Evolutionary conservation across 2,329 filamentous ascomycete species (phyloP).

Genomic region (Hymenoscyphus linearis): DNA sequence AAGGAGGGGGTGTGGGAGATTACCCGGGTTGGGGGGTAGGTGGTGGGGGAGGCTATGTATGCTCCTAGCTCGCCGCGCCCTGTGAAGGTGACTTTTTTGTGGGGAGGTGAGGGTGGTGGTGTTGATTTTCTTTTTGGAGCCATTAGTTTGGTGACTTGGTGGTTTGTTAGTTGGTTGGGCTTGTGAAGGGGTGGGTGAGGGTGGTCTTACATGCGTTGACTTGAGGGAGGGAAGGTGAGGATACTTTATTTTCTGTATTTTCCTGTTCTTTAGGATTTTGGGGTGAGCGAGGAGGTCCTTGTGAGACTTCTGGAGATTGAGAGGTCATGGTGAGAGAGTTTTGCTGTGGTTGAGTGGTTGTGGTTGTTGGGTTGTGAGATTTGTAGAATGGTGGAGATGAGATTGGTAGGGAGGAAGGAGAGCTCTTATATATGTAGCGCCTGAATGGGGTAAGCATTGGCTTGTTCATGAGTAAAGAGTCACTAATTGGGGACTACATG

Average conservation of each 20-base stretch:
- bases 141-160: constrained; percentile 49
- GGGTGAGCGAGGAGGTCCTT: constrained; percentile 33
- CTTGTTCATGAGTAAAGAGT: too few species aligned
- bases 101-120: constrained; percentile 8
- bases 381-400: too few species aligned
- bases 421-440: too few species aligned
- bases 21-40: constrained; percentile 53
- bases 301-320: constrained; percentile 29
- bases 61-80: constrained; percentile 57
- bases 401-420: too few species aligned
- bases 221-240: constrained; percentile 22
- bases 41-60: constrained; percentile 60
- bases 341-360: too few species aligned
- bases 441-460: too few species aligned
- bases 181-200: background rate
- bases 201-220: constrained; percentile 41
- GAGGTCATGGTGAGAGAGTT: background rate
- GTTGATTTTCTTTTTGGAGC: constrained; percentile 21
- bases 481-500: too few species aligned
- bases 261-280: constrained; percentile 37
- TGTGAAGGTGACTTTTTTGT: constrained; percentile 30
- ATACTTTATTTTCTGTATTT: constrained; percentile 26
- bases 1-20: constrained; percentile 64
- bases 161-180: background rate
- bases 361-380: too few species aligned